Evolutionary conservation across 1,284 basidiomycete genomes (phyloP).

Genomic region (Sanghuangporus sanghuang): DNA sequence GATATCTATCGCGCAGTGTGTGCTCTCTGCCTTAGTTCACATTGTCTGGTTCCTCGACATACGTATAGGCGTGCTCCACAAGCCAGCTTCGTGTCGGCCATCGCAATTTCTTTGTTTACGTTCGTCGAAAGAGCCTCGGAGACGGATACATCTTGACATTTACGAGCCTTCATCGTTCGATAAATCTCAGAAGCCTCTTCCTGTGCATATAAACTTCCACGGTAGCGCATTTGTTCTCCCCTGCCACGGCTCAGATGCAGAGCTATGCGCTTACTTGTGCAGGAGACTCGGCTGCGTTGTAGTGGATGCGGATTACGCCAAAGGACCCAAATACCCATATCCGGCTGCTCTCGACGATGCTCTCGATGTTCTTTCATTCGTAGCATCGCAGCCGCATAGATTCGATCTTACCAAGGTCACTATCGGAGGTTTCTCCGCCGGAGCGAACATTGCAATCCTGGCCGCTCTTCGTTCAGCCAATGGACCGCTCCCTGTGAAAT

Average conservation of each 20-base stretch:
- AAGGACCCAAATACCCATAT: slow-evolving; percentile 18
- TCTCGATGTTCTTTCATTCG: slow-evolving; percentile 12
- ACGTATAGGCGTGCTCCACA: slow-evolving; percentile 9
- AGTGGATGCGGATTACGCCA: slow-evolving; percentile 20
- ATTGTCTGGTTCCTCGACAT: slow-evolving; percentile 1
- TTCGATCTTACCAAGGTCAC: slow-evolving; percentile 14
- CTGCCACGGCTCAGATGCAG: slow-evolving; percentile 12
- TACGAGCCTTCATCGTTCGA: slow-evolving; percentile 11
- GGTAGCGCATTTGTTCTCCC: slow-evolving; percentile 15
- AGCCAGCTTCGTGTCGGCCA: slow-evolving; percentile 7
- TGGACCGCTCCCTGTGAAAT: slow-evolving; percentile 1
- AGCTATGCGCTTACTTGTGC: slow-evolving; percentile 13
- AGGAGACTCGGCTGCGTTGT: slow-evolving; percentile 15
- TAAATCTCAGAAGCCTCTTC: not conserved
- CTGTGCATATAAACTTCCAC: slow-evolving; percentile 7
- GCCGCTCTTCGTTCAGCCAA: not conserved
- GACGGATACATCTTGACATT: slow-evolving; percentile 16
- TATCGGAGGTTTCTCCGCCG: slow-evolving; percentile 19
- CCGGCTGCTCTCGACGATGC: slow-evolving; percentile 21
- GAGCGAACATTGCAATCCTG: slow-evolving; percentile 17
- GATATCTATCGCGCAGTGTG: not conserved
- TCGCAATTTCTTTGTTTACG: slow-evolving; percentile 3
- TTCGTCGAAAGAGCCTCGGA: not conserved
- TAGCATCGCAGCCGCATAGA: slow-evolving; percentile 7
- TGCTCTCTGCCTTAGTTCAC: not conserved